Percentiles rank a stretch among this genome's conserved stretches.
Conservation (phyloP, 1,139 yeast species). For the Kodamaea arcana region DNA sequence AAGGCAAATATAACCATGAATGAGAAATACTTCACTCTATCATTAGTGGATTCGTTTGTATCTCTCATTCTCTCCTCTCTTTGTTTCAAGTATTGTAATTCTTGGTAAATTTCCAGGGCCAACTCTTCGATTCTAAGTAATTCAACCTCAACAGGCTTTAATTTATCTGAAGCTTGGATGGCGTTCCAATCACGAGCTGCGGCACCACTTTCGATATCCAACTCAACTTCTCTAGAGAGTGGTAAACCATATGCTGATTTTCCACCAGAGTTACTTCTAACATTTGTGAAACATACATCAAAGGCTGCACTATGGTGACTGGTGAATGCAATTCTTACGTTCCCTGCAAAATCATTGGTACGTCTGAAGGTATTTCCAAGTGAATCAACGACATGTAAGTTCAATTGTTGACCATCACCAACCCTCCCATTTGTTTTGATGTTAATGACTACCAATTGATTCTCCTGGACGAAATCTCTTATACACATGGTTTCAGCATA, state of each 20-base stretch:
- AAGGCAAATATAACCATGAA: conserved; percentile 62
- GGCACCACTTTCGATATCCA: conserved; percentile 93
- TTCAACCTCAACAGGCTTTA: conserved; percentile 89
- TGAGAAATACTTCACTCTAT: conserved; percentile 83
- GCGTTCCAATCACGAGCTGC: conserved; percentile 98
- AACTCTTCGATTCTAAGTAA: conserved; percentile 79
- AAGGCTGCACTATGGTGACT: conserved; percentile 79
- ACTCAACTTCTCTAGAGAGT: conserved; percentile 64
- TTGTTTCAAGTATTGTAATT: conserved; percentile 73
- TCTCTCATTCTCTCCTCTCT: conserved; percentile 94
- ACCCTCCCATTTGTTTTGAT: conserved; percentile 65
- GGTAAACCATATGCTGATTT: conserved; percentile 6
- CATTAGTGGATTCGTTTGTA: conserved; percentile 91
- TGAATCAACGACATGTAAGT: conserved; percentile 57
- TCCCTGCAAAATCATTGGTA: conserved; percentile 63
- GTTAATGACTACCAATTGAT: conserved; percentile 81
- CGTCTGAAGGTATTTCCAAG: conserved; percentile 69
- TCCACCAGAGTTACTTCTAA: conserved; percentile 15
- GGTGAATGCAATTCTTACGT: conserved; percentile 72
- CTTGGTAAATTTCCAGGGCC: conserved; percentile 72
- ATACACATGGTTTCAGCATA: conserved; percentile 56
- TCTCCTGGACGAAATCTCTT: conserved; percentile 82
- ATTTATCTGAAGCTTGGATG: conserved; percentile 84
- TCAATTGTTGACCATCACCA: conserved; percentile 84
- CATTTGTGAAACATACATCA: conserved; percentile 86